These are phyloP conservation scores for Blepharisma japonicum DNA, from an alignment of 73 alveolate species.

Conservation along the genomic window DNA sequence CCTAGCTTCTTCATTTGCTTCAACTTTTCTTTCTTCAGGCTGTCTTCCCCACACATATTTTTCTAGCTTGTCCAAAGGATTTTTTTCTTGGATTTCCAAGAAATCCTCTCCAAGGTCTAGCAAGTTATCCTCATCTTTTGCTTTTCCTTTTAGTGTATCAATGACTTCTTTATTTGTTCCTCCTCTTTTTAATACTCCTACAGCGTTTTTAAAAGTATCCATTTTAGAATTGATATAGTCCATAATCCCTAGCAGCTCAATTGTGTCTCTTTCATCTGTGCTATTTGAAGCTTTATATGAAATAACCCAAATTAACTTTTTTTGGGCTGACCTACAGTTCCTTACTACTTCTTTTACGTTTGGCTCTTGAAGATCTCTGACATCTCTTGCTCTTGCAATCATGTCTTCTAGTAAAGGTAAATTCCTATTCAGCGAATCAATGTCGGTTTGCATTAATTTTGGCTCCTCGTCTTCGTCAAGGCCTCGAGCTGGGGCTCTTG, in stretches of 20 bases:
- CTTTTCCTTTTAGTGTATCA: constrained; percentile 26
- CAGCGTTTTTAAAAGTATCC: constrained; percentile 35
- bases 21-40: constrained; percentile 19
- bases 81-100: constrained; percentile 30
- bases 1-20: constrained; percentile 33
- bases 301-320: constrained; percentile 18
- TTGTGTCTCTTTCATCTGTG: constrained; percentile 29
- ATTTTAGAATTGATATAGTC: constrained; percentile 44
- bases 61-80: constrained; percentile 12
- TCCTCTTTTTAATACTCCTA: constrained; percentile 33
- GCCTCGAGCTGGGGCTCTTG: constrained; percentile 2
- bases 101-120: constrained; percentile 41
- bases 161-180: constrained; percentile 38
- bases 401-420: neutral
- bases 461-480: neutral
- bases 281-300: constrained; percentile 19
- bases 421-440: neutral
- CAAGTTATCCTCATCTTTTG: constrained; percentile 36
- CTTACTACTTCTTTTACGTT: neutral
- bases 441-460: neutral
- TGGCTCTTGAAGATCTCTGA: constrained; percentile 28
- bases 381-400: constrained; percentile 6
- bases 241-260: constrained; percentile 38
- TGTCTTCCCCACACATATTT: constrained; percentile 5
- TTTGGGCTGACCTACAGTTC: constrained; percentile 23